Conservation (phyloP, 208 protist genomes). For the Porcisia deanei region DNA sequence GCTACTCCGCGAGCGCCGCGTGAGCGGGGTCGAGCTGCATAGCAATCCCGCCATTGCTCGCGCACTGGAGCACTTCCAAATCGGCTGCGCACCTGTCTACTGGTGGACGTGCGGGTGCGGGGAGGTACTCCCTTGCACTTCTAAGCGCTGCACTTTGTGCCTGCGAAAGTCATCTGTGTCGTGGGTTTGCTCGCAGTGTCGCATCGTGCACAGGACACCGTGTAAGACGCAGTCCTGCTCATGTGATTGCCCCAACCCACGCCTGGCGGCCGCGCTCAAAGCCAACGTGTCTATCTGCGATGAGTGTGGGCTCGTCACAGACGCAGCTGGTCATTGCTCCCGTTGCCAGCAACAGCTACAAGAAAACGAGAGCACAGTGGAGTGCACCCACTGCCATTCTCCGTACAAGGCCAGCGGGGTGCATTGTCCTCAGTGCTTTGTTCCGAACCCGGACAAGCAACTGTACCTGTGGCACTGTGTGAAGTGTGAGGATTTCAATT, state of each 20-base stretch:
- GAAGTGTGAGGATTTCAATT: constrained; percentile 55
- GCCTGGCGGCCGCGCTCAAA: constrained; percentile 17
- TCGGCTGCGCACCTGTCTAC: constrained; percentile 44
- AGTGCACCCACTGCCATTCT: constrained; percentile 41
- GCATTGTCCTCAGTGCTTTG: constrained; percentile 72
- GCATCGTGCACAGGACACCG: constrained; percentile 4
- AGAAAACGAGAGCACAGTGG: constrained; percentile 3
- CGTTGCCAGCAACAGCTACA: constrained; percentile 29
- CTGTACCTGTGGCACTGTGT: constrained; percentile 72
- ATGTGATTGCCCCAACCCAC: constrained; percentile 28
- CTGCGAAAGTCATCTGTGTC: constrained; percentile 40
- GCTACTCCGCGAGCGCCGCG: constrained; percentile 29
- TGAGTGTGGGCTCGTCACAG: constrained; percentile 38
- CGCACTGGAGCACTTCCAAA: constrained; percentile 49
- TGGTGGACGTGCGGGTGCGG: constrained; percentile 86
- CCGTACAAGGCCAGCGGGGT: constrained; percentile 40
- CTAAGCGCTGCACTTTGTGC: constrained; percentile 69
- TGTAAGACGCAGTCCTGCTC: constrained; percentile 22
- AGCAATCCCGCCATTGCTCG: constrained; percentile 54
- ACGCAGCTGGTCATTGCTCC: constrained; percentile 21
- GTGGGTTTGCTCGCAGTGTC: constrained; percentile 62
- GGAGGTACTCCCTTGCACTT: constrained; percentile 42
- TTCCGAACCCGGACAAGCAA: constrained; percentile 30
- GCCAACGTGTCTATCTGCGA: constrained; percentile 31
- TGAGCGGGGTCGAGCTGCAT: constrained; percentile 50